A percentile compares a stretch with the other conserved stretches of the same genome.
Evolutionary conservation across 257 asterid species (phyloP).

Genomic region (Nicotiana paniculata): DNA sequence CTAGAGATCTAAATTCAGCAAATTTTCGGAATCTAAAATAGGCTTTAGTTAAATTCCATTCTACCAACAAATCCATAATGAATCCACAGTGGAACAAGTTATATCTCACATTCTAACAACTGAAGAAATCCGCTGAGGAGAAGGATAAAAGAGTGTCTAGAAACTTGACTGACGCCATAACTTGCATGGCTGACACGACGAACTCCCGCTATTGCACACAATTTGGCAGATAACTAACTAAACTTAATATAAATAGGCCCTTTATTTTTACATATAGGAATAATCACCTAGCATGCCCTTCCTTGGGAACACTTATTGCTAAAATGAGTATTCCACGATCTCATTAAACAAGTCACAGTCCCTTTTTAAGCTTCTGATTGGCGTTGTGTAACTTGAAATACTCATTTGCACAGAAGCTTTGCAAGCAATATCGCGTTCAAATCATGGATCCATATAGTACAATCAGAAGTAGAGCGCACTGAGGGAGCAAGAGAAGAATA

Average conservation of each 20-base stretch:
- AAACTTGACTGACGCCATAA: neutral
- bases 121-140: neutral
- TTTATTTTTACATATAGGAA: neutral
- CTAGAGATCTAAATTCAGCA: too few relatives aligned
- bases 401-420: conserved; percentile 17
- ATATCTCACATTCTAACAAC: neutral
- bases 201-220: conserved; percentile 10
- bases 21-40: too few relatives aligned
- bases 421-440: neutral
- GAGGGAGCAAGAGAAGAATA: neutral
- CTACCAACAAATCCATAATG: neutral
- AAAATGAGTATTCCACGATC: conserved; percentile 30
- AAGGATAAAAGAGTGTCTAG: neutral
- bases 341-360: neutral
- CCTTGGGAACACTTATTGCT: conserved; percentile 23
- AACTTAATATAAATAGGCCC: neutral
- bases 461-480: neutral
- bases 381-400: conserved; percentile 8
- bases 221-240: neutral
- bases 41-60: too few relatives aligned
- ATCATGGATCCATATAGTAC: neutral
- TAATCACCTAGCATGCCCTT: conserved; percentile 9
- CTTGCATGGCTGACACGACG: conserved; percentile 11
- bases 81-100: neutral
- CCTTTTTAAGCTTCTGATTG: neutral